Evolutionary conservation across 2,329 filamentous ascomycete genomes (phyloP).

Genomic region (Ophiocordyceps camponoti-floridani): DNA sequence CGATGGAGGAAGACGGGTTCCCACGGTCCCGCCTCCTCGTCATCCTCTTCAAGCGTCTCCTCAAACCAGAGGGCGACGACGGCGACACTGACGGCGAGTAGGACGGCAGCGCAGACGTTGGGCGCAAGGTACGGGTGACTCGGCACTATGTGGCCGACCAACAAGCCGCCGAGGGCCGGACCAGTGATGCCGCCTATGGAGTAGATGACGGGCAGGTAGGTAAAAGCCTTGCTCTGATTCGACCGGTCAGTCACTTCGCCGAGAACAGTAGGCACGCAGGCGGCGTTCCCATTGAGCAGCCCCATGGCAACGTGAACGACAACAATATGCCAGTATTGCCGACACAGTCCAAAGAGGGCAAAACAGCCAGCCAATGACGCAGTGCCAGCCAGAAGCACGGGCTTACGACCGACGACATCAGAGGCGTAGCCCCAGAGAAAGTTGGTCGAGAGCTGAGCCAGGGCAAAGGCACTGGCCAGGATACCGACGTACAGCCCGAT

Average conservation of each 20-base stretch:
- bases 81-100: constrained; percentile 56
- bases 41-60: constrained; percentile 40
- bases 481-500: constrained; percentile 80
- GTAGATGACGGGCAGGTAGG: constrained; percentile 91
- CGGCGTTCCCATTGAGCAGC: constrained; percentile 84
- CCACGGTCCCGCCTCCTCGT: constrained; percentile 10
- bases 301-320: constrained; percentile 82
- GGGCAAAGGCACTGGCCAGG: constrained; percentile 77
- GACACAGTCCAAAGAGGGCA: constrained; percentile 72
- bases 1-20: constrained; percentile 15
- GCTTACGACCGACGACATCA: constrained; percentile 57
- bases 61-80: constrained; percentile 67
- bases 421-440: constrained; percentile 40
- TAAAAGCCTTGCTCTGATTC: constrained; percentile 87
- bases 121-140: constrained; percentile 63
- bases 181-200: constrained; percentile 87
- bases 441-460: constrained; percentile 84
- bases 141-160: constrained; percentile 46
- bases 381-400: constrained; percentile 61
- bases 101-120: constrained; percentile 58
- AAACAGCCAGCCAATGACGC: constrained; percentile 71
- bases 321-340: constrained; percentile 65
- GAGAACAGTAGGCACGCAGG: constrained; percentile 80
- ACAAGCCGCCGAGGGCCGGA: constrained; percentile 71
- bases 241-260: constrained; percentile 90